These are phyloP conservation scores for Psilocybe tampanensis DNA, from an alignment of 768 basidiomycete genomes.

Conservation along the genomic window DNA sequence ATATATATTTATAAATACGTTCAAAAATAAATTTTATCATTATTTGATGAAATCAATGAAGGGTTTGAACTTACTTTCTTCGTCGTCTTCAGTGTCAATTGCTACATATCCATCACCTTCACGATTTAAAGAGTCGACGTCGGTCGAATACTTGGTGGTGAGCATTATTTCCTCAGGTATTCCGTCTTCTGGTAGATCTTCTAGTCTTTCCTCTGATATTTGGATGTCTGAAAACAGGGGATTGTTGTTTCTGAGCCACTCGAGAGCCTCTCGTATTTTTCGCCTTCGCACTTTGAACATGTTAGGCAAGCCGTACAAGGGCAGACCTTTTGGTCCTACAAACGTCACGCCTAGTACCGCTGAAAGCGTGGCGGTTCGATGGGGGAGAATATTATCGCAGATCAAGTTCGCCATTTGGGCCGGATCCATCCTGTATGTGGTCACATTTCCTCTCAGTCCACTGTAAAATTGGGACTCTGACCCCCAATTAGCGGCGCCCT, in stretches of 20 bases:
- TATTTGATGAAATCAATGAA: too few relatives aligned
- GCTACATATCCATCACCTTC: slow-evolving; percentile 35
- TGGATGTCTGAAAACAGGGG: slow-evolving; percentile 7
- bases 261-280: slow-evolving; percentile 21
- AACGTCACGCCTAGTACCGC: slow-evolving; percentile 19
- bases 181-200: slow-evolving; percentile 29
- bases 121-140: slow-evolving; percentile 15
- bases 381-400: not conserved
- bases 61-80: too few relatives aligned
- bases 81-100: slow-evolving; percentile 1
- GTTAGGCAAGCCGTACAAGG: not conserved
- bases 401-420: too few relatives aligned
- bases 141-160: slow-evolving; percentile 15
- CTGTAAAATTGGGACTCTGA: too few relatives aligned
- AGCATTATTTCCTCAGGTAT: slow-evolving; percentile 32
- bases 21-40: too few relatives aligned
- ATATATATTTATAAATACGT: too few relatives aligned
- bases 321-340: slow-evolving; percentile 11
- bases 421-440: too few relatives aligned
- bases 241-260: slow-evolving; percentile 32
- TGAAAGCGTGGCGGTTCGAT: slow-evolving; percentile 11
- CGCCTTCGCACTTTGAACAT: slow-evolving; percentile 13
- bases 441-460: too few relatives aligned
- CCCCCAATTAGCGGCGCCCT: too few relatives aligned
- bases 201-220: slow-evolving; percentile 15